Conservation (phyloP, 306 rosid genomes). For the Spatholobus suberectus region DNA sequence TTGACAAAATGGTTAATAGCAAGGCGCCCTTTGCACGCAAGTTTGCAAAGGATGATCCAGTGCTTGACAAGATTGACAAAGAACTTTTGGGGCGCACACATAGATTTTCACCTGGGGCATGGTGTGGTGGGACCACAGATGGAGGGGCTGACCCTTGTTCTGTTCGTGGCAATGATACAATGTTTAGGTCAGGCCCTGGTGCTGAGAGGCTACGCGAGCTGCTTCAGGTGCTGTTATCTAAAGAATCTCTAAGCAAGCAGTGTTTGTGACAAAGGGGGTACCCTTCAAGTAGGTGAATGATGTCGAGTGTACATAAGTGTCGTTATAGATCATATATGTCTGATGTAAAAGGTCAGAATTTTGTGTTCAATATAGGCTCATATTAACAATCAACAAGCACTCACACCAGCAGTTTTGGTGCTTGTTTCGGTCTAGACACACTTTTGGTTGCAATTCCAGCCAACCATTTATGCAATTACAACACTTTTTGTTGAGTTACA, state of each 20-base stretch:
- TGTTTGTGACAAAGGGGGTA: slow-evolving; percentile 61
- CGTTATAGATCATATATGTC: slow-evolving; percentile 46
- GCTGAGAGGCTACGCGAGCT: slow-evolving; percentile 72
- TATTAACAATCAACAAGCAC: slow-evolving; percentile 47
- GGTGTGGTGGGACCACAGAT: slow-evolving; percentile 74
- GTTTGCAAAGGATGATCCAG: slow-evolving; percentile 79
- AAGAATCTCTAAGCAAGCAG: slow-evolving; percentile 67
- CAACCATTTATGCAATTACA: slow-evolving; percentile 39
- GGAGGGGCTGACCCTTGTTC: slow-evolving; percentile 85
- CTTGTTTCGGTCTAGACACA: slow-evolving; percentile 36
- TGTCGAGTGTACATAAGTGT: slow-evolving; percentile 67
- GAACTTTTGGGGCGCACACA: slow-evolving; percentile 76
- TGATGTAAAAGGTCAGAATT: slow-evolving; percentile 52
- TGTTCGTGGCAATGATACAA: slow-evolving; percentile 67
- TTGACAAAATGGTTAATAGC: slow-evolving; percentile 82
- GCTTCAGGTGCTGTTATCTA: slow-evolving; percentile 63
- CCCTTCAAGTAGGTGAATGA: slow-evolving; percentile 35
- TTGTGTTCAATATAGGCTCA: slow-evolving; percentile 45
- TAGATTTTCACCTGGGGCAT: slow-evolving; percentile 82
- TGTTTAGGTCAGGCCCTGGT: slow-evolving; percentile 80
- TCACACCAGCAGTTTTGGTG: slow-evolving; percentile 35
- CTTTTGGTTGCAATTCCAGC: slow-evolving; percentile 9
- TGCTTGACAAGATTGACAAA: slow-evolving; percentile 86
- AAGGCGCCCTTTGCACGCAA: slow-evolving; percentile 90
- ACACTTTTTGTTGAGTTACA: slow-evolving; percentile 36